Evolutionary conservation across 192 early-diverging fungal genomes (phyloP).

Genomic region (Umbelopsis sp.): DNA sequence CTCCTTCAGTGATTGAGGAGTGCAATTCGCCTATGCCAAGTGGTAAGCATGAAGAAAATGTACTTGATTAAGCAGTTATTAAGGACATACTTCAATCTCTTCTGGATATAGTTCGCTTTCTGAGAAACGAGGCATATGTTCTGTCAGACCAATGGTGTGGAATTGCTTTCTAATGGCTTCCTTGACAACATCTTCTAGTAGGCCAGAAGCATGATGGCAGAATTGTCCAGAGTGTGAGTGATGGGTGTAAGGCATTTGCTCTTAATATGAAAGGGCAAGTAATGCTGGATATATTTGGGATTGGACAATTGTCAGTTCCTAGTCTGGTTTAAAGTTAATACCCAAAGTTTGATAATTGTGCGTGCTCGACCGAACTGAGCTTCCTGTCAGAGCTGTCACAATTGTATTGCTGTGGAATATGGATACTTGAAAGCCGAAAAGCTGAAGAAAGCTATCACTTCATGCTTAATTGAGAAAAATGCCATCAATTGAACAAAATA

Average conservation of each 20-base stretch:
- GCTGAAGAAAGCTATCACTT: too few species aligned
- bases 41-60: neutral
- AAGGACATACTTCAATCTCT: constrained; percentile 56
- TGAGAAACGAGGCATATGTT: constrained; percentile 88
- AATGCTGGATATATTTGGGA: neutral
- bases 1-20: constrained; percentile 59
- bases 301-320: neutral
- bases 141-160: constrained; percentile 79
- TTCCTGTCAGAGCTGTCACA: too few species aligned
- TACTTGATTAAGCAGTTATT: neutral
- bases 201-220: constrained; percentile 89
- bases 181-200: constrained; percentile 79
- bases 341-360: too few species aligned
- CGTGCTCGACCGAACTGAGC: too few species aligned
- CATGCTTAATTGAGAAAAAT: too few species aligned
- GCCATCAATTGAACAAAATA: too few species aligned
- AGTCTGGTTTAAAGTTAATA: too few species aligned
- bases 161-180: constrained; percentile 78
- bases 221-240: constrained; percentile 97
- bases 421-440: too few species aligned
- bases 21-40: constrained; percentile 57
- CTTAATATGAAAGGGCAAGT: neutral
- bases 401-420: too few species aligned
- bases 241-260: constrained; percentile 75
- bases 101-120: constrained; percentile 90